Conservation (phyloP, 768 basidiomycete species). For the Hericium coralloides region DNA sequence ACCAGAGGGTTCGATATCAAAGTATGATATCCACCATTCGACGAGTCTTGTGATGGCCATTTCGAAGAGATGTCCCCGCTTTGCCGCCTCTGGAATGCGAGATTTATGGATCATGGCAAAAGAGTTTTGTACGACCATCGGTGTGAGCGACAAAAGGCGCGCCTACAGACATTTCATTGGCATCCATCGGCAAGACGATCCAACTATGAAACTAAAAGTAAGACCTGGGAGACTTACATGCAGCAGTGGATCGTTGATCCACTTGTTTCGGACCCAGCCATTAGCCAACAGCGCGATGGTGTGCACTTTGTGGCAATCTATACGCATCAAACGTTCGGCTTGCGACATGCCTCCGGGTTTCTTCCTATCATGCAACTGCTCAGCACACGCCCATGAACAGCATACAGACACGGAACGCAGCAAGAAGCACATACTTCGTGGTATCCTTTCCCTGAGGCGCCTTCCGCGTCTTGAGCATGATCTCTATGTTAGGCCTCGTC, state of each 20-base stretch:
- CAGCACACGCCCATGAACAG: not conserved
- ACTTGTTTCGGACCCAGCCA: conserved; percentile 67
- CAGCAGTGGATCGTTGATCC: conserved; percentile 74
- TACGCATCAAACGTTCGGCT: conserved; percentile 63
- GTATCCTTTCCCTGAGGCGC: conserved; percentile 29
- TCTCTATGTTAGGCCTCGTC: conserved; percentile 48
- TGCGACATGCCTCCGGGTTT: conserved; percentile 34
- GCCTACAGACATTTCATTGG: conserved; percentile 42
- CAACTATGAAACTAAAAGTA: conserved; percentile 1
- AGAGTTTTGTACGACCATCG: conserved; percentile 68
- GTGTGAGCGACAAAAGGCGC: conserved; percentile 79
- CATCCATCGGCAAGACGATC: conserved; percentile 2
- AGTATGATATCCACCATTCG: conserved; percentile 83
- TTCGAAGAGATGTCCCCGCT: conserved; percentile 86
- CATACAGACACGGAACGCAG: not conserved
- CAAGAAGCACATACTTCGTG: conserved; percentile 34
- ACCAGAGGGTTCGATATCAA: conserved; percentile 50
- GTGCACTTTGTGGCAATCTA: conserved; percentile 86
- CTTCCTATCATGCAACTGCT: conserved; percentile 24
- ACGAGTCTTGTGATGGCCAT: conserved; percentile 62
- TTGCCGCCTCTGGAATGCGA: conserved; percentile 66
- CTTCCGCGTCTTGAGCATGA: conserved; percentile 46
- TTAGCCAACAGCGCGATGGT: conserved; percentile 74
- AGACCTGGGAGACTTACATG: conserved; percentile 45
- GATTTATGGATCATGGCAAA: conserved; percentile 80